Percentiles rank a stretch among this genome's conserved stretches.
Conservation (phyloP, 2,329 filamentous ascomycete species). For the Thielaviopsis populi region DNA sequence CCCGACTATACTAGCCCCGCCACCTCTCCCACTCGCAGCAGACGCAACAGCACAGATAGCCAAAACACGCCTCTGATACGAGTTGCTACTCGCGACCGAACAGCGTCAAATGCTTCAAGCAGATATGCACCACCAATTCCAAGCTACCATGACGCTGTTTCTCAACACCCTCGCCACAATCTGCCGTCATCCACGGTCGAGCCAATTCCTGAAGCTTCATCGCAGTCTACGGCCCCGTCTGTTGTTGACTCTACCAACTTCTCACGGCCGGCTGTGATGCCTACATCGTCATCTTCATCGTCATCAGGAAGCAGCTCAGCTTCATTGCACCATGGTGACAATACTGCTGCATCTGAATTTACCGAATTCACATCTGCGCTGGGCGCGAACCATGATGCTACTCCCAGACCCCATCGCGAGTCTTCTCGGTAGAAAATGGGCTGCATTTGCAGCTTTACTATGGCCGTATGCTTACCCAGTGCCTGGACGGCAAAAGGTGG, state of each 20-base stretch:
- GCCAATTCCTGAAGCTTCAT: conserved; percentile 9
- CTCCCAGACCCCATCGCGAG: not conserved
- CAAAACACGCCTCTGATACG: conserved; percentile 40
- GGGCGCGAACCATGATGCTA: not conserved
- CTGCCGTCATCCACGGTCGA: conserved; percentile 4
- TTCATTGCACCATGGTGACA: not conserved
- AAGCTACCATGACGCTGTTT: conserved; percentile 64
- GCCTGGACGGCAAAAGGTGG: not conserved
- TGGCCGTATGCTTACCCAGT: not conserved
- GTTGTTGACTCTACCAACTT: not conserved
- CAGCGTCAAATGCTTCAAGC: conserved; percentile 33
- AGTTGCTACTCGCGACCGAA: conserved; percentile 36
- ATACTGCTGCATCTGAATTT: conserved; percentile 7
- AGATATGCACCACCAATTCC: conserved; percentile 52
- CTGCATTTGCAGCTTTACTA: not conserved
- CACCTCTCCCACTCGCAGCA: conserved; percentile 41
- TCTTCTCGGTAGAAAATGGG: not conserved
- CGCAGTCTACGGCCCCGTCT: not conserved
- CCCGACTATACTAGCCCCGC: conserved; percentile 56
- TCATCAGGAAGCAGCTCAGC: not conserved
- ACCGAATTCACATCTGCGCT: conserved; percentile 13
- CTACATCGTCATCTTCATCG: not conserved
- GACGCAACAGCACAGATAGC: conserved; percentile 42
- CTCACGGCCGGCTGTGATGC: not conserved
- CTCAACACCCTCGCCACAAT: conserved; percentile 27